A percentile compares a stretch with the other conserved stretches of the same genome.
These are phyloP conservation scores for Wickerhamomyces chambardii DNA, from an alignment of 805 yeast genomes.

Conservation along the genomic window DNA sequence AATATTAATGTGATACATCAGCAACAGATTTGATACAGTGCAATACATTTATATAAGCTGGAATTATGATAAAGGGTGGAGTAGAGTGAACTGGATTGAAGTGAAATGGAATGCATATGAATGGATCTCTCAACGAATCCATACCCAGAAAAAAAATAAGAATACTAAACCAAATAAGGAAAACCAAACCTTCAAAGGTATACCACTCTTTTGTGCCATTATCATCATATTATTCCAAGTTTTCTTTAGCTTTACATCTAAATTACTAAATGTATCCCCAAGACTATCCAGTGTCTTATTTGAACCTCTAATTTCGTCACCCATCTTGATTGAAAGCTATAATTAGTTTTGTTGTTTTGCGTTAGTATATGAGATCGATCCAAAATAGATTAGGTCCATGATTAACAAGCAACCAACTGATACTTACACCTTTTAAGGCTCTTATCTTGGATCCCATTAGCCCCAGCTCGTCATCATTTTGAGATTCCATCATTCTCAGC, in stretches of 20 bases:
- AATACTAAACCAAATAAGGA: constrained; percentile 36
- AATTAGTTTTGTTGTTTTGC: background rate
- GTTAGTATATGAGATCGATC: background rate
- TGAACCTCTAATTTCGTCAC: constrained; percentile 53
- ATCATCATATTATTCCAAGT: constrained; percentile 49
- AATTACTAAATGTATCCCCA: constrained; percentile 35
- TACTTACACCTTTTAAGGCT: constrained; percentile 38
- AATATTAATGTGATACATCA: too few relatives aligned
- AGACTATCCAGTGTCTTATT: constrained; percentile 33
- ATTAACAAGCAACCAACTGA: too few relatives aligned
- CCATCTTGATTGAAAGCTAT: constrained; percentile 44
- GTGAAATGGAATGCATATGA: too few relatives aligned
- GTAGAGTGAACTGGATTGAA: too few relatives aligned
- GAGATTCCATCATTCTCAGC: constrained; percentile 55
- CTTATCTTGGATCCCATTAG: constrained; percentile 45
- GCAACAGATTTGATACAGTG: too few relatives aligned
- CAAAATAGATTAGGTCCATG: too few relatives aligned
- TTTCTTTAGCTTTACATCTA: constrained; percentile 36
- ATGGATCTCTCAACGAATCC: too few relatives aligned
- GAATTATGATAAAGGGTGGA: too few relatives aligned
- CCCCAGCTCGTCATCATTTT: constrained; percentile 50
- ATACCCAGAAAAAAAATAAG: constrained; percentile 41
- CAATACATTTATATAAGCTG: too few relatives aligned
- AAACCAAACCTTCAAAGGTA: constrained; percentile 59
- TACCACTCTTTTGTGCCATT: constrained; percentile 57